Evolutionary conservation across 2,329 filamentous ascomycete genomes (phyloP).

Genomic region (Phaeosphaeriaceae sp.): DNA sequence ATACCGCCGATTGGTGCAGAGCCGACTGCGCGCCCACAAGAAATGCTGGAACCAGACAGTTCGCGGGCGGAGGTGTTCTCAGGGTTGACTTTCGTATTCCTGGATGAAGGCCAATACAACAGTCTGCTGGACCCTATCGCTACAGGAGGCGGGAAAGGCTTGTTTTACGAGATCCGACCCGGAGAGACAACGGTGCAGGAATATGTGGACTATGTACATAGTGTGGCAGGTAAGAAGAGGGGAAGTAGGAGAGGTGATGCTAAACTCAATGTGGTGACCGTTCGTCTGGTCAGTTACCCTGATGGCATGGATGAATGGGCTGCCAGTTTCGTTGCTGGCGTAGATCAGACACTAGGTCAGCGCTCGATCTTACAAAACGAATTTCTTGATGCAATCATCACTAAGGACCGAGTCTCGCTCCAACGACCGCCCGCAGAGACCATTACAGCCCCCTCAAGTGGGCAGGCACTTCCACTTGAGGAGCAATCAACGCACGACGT

Average conservation of each 20-base stretch:
- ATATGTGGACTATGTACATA: conserved; percentile 77
- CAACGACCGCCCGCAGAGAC: conserved; percentile 66
- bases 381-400: conserved; percentile 87
- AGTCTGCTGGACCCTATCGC: conserved; percentile 77
- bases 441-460: conserved; percentile 23
- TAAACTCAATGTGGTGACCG: conserved; percentile 76
- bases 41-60: conserved; percentile 74
- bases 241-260: conserved; percentile 67
- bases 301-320: conserved; percentile 68
- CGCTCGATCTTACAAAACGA: conserved; percentile 87
- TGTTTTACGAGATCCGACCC: conserved; percentile 67
- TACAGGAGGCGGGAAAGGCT: conserved; percentile 80
- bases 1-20: conserved; percentile 79
- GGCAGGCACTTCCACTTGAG: conserved; percentile 14
- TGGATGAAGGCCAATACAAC: conserved; percentile 75
- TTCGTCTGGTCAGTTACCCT: conserved; percentile 65
- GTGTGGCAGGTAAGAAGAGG: conserved; percentile 75
- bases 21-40: conserved; percentile 69
- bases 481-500: conserved; percentile 21
- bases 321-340: conserved; percentile 68
- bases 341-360: conserved; percentile 77
- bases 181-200: conserved; percentile 73
- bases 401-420: conserved; percentile 75
- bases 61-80: conserved; percentile 76
- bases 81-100: conserved; percentile 88